These are phyloP conservation scores for Centella asiatica DNA, from an alignment of 129 eudicot species.

Conservation along the genomic window DNA sequence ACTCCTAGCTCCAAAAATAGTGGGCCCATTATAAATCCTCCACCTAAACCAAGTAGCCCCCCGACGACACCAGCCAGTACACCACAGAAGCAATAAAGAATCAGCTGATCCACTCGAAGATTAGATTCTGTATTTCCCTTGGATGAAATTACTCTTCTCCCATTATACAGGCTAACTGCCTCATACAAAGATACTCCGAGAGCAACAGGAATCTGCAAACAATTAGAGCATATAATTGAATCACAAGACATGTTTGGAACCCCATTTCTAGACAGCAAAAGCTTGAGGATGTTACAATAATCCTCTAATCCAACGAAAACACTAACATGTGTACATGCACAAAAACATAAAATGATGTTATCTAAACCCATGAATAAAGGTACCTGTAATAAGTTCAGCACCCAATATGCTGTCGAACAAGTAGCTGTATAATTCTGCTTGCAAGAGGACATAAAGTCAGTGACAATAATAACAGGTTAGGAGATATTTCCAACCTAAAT, in stretches of 20 bases:
- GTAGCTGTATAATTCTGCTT: slow-evolving; percentile 68
- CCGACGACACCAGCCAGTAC: slow-evolving; percentile 81
- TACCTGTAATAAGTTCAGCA: slow-evolving; percentile 78
- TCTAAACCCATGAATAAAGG: not conserved
- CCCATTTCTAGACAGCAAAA: not conserved
- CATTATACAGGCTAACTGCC: slow-evolving; percentile 64
- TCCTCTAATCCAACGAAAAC: not conserved
- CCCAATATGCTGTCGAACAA: slow-evolving; percentile 78
- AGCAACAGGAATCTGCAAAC: slow-evolving; percentile 62
- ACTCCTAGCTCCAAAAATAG: slow-evolving; percentile 86
- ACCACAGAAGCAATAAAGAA: slow-evolving; percentile 56
- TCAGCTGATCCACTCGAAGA: slow-evolving; percentile 42
- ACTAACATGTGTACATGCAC: not conserved
- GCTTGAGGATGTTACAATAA: not conserved
- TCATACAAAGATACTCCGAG: slow-evolving; percentile 72
- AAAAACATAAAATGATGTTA: not conserved
- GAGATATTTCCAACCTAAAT: too few relatives aligned
- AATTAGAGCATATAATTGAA: not conserved
- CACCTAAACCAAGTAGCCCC: slow-evolving; percentile 91
- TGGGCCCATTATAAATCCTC: slow-evolving; percentile 95
- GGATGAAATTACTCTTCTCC: slow-evolving; percentile 64
- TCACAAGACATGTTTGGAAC: not conserved
- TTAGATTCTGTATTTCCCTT: slow-evolving; percentile 47
- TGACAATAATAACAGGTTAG: not conserved
- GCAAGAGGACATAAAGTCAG: slow-evolving; percentile 13